These are phyloP conservation scores for Trichoderma sp. DNA, from an alignment of 2,329 filamentous ascomycete species.

Conservation along the genomic window DNA sequence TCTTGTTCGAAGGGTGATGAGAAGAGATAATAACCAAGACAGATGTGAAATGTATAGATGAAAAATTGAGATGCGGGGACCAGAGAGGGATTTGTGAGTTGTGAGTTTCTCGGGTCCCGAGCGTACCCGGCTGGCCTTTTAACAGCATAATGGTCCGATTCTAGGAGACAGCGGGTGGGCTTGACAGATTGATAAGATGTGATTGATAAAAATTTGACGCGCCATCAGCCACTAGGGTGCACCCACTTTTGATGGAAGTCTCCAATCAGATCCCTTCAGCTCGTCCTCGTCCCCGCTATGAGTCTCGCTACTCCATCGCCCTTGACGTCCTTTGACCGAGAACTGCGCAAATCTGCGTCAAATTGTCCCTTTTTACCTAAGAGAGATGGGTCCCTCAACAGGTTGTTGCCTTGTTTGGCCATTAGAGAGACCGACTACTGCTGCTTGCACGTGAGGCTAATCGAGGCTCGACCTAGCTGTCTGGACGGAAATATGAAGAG, in stretches of 20 bases:
- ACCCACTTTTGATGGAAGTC: background rate
- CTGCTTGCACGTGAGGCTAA: background rate
- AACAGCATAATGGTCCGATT: slow-evolving; percentile 40
- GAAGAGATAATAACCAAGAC: background rate
- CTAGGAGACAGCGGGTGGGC: slow-evolving; percentile 41
- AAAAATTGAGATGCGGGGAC: slow-evolving; percentile 19
- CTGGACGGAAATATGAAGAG: background rate
- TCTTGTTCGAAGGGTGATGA: background rate
- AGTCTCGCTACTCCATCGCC: slow-evolving; percentile 19
- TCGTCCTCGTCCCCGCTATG: background rate
- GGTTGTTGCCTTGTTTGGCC: background rate
- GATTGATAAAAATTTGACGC: slow-evolving; percentile 48
- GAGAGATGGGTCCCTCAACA: background rate
- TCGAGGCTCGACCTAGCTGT: background rate
- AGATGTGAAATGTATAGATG: slow-evolving; percentile 11
- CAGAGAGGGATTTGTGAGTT: slow-evolving; percentile 9
- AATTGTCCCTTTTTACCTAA: background rate
- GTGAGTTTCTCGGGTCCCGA: slow-evolving; percentile 39
- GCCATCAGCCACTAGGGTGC: background rate
- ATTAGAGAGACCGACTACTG: background rate
- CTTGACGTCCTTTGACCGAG: slow-evolving; percentile 2
- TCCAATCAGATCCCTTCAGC: background rate
- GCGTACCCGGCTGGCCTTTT: slow-evolving; percentile 31
- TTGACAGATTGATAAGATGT: slow-evolving; percentile 56
- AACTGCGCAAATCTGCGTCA: slow-evolving; percentile 4